Evolutionary conservation across 1,139 yeast genomes (phyloP).

Genomic region (Hansenula sp.): DNA sequence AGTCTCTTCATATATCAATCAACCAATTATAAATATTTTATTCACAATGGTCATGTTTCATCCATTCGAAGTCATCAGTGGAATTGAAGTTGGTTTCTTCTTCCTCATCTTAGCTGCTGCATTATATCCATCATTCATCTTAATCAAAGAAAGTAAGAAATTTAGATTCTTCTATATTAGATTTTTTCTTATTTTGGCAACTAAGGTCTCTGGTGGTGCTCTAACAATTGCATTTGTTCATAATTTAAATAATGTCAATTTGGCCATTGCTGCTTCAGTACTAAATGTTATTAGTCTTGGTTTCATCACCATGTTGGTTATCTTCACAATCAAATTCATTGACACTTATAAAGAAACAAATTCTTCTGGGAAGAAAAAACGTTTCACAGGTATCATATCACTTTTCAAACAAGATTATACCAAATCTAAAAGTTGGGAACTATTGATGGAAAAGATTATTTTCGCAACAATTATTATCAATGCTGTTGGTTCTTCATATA

Average conservation of each 20-base stretch:
- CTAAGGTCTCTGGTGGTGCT: conserved; percentile 3
- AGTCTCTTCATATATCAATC: not conserved
- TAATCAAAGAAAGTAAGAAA: not conserved
- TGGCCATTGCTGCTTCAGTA: conserved; percentile 2
- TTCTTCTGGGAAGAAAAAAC: not conserved
- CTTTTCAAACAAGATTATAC: not conserved
- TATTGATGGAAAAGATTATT: conserved; percentile 2
- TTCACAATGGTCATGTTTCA: not conserved
- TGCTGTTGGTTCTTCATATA: conserved; percentile 2
- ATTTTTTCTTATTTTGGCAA: not conserved
- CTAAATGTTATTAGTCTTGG: conserved; percentile 3
- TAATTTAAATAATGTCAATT: conserved; percentile 1
- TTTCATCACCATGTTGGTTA: conserved; percentile 3
- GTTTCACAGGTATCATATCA: not conserved
- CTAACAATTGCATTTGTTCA: not conserved
- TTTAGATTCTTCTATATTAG: conserved; percentile 6
- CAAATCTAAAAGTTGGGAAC: conserved; percentile 3
- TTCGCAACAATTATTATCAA: conserved; percentile 3
- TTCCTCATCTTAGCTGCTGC: not conserved
- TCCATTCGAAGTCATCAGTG: conserved; percentile 3
- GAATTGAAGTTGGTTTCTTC: conserved; percentile 5
- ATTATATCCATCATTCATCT: not conserved
- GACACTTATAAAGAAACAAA: conserved; percentile 1
- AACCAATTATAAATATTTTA: no score
- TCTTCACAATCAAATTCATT: conserved; percentile 1